Percentiles rank a stretch among this genome's conserved stretches.
Evolutionary conservation across 768 basidiomycete genomes (phyloP).

Genomic region (Rhizopogon vesiculosus): DNA sequence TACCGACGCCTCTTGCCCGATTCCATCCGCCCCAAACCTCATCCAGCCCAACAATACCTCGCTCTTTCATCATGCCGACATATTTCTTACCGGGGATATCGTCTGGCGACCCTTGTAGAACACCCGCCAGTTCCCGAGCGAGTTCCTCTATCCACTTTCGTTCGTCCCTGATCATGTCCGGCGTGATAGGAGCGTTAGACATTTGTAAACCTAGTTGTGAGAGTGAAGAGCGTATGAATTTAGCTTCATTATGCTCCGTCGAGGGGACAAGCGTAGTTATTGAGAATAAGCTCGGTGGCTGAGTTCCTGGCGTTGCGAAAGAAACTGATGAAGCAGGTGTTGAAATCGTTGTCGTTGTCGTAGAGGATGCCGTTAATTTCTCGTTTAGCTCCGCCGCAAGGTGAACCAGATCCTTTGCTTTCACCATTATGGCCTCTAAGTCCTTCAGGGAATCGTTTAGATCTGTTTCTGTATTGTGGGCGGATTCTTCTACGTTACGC

Average conservation of each 20-base stretch:
- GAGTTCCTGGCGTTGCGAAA: slow-evolving; percentile 10
- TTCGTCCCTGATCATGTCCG: slow-evolving; percentile 86
- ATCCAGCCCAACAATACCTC: slow-evolving; percentile 83
- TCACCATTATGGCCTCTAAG: slow-evolving; percentile 84
- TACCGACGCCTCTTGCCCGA: slow-evolving; percentile 86
- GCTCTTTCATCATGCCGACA: slow-evolving; percentile 68
- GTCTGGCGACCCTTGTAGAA: slow-evolving; percentile 50
- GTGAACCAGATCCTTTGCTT: slow-evolving; percentile 89
- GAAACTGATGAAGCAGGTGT: slow-evolving; percentile 4
- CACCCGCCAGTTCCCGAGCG: slow-evolving; percentile 72
- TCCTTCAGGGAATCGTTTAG: slow-evolving; percentile 80
- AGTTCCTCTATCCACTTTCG: slow-evolving; percentile 73
- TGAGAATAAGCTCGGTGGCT: slow-evolving; percentile 17
- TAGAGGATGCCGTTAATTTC: slow-evolving; percentile 53
- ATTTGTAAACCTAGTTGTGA: slow-evolving; percentile 85
- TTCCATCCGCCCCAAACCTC: slow-evolving; percentile 98
- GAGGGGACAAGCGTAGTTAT: slow-evolving; percentile 30
- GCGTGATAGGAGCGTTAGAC: slow-evolving; percentile 75
- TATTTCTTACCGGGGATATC: slow-evolving; percentile 9
- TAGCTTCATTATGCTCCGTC: slow-evolving; percentile 75
- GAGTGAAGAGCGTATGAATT: slow-evolving; percentile 83
- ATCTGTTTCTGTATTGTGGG: slow-evolving; percentile 55
- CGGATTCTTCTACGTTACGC: slow-evolving; percentile 63
- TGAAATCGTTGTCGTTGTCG: slow-evolving; percentile 6
- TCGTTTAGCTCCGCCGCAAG: slow-evolving; percentile 87